Evolutionary conservation across 352 stramenopile genomes (phyloP), one percentile per base, ranked within the genome.

Genomic region (Blastocystis sp.): DNA sequence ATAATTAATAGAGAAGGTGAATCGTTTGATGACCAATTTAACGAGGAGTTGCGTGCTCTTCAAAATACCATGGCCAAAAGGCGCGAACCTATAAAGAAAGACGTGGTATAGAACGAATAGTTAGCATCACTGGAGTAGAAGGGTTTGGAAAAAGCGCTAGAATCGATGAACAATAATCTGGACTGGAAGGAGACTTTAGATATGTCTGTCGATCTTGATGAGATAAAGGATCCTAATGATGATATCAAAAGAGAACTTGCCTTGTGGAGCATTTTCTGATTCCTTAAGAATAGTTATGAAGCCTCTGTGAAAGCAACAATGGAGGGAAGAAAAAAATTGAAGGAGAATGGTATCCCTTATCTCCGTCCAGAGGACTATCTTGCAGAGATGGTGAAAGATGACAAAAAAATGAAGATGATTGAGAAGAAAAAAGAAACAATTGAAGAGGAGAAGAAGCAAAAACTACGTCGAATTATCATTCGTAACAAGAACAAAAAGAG

Each of bases 211-310:
- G 63, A 87, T 18, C 20, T 87, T 9, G 37, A 18, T 11, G 50
- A 87, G 50, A 77, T 87, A 55, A 34, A 87, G 11, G 26, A 87
- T 76, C 15, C 76, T 13, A n/a, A 87, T 34, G 76, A 87, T 37
- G 76, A 87, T 87, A 87, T 87, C 18, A 73, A 87, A 47, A 55
- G 76, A 75, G 76, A 87, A 47, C 23, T 87, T 39, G 76, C 76
- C 0, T 87, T 87, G 76, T 87, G 54, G 59, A 26, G 13, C 11
- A 56, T 39, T 50, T 43, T 29, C 18, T 13, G n/a, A 34, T 5
- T 79, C 3, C 7, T 54, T 23, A 23, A 61, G 9, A 55, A 15
- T 82, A 87, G 76, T 26, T 87, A 87, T 43, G 76, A 87, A 77
- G 76, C 76, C 9, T 76, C 76, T 4, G 59, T 87, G 26, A 87